Evolutionary conservation across 139 green algal genomes (phyloP).

Genomic region (Coccomyxa sp.): DNA sequence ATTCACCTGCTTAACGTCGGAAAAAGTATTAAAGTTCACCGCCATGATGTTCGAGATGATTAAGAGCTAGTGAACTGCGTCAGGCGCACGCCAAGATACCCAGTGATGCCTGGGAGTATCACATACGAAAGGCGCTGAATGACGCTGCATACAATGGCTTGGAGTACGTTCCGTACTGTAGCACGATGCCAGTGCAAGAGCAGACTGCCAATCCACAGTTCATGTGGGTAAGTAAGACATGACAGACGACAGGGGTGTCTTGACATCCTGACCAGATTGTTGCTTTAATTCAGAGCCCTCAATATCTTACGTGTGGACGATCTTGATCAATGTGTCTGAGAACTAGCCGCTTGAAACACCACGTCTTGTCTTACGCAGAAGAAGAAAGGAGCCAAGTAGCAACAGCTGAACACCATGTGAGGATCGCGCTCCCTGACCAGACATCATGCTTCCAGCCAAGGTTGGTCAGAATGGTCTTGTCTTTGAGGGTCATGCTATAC

Average conservation of each 20-base stretch:
- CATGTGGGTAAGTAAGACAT: conserved; percentile 38
- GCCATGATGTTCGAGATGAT: not conserved
- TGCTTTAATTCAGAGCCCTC: too few species aligned
- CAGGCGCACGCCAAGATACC: conserved; percentile 51
- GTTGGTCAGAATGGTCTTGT: too few species aligned
- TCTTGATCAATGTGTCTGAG: too few species aligned
- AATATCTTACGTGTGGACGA: too few species aligned
- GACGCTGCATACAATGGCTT: conserved; percentile 64
- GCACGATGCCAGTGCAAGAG: conserved; percentile 61
- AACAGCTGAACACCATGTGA: not conserved
- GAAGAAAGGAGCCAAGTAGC: conserved; percentile 19
- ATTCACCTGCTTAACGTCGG: too few species aligned
- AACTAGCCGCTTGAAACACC: not conserved
- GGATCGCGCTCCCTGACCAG: too few species aligned
- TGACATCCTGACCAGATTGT: too few species aligned
- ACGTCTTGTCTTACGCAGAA: conserved; percentile 6
- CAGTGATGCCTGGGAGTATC: conserved; percentile 65
- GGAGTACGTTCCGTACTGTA: conserved; percentile 62
- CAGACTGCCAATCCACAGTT: conserved; percentile 53
- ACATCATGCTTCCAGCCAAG: too few species aligned
- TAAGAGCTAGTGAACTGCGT: not conserved
- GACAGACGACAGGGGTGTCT: too few species aligned
- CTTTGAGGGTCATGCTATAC: too few species aligned
- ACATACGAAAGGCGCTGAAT: conserved; percentile 64
- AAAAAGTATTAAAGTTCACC: too few species aligned